Evolutionary conservation across 148 eudicot genomes (phyloP).

Genomic region (Cornus kousa): DNA sequence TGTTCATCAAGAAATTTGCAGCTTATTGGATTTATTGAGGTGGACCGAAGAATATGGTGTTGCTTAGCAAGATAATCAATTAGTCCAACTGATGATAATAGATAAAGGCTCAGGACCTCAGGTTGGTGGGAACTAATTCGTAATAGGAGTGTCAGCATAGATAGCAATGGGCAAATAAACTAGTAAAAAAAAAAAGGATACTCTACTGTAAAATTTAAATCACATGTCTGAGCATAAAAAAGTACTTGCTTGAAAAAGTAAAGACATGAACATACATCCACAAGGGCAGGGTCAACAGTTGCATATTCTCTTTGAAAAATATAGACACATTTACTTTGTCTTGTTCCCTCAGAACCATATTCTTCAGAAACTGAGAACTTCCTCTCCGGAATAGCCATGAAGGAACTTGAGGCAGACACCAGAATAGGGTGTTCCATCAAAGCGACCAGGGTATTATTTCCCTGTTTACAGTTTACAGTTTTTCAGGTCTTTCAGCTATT

Average conservation of each 20-base stretch:
- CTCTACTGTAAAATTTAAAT: neutral
- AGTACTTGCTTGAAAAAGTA: neutral
- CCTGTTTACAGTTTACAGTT: constrained; percentile 37
- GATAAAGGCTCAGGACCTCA: neutral
- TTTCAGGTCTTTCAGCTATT: neutral
- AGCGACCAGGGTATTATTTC: constrained; percentile 38
- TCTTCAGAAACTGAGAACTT: constrained; percentile 43
- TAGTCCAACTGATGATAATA: neutral
- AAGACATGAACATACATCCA: constrained; percentile 60
- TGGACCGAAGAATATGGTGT: neutral
- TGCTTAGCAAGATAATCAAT: neutral
- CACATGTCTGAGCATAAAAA: neutral
- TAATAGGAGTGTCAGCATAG: neutral
- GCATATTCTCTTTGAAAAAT: constrained; percentile 93
- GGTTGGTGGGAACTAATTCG: neutral
- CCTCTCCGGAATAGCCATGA: constrained; percentile 56
- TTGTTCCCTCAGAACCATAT: constrained; percentile 33
- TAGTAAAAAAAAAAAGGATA: neutral
- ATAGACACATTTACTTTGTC: constrained; percentile 60
- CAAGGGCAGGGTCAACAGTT: constrained; percentile 76
- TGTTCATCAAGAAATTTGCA: neutral
- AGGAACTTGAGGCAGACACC: constrained; percentile 59
- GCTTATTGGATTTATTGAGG: neutral
- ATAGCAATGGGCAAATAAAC: constrained; percentile 6
- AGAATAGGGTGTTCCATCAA: constrained; percentile 73